Conservation (phyloP, 305 asterid genomes). For the Rubia balearica region DNA sequence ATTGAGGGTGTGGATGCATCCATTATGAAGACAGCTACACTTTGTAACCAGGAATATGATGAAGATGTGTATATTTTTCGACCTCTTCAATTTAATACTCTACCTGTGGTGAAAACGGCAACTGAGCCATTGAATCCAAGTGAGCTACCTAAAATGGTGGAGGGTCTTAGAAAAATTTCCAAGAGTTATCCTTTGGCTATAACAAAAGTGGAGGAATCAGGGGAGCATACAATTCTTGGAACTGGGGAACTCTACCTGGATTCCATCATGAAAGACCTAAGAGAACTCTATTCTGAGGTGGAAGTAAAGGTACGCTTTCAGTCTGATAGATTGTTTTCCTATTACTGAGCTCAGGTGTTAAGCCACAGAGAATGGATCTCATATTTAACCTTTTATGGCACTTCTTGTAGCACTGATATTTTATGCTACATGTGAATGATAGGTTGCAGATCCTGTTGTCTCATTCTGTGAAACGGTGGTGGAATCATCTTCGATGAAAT, state of each 20-base stretch:
- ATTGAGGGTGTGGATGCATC: slow-evolving; percentile 99
- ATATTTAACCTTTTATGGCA: background rate
- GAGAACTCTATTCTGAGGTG: slow-evolving; percentile 97
- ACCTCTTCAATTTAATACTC: slow-evolving; percentile 92
- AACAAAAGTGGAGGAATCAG: slow-evolving; percentile 96
- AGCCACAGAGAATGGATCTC: background rate
- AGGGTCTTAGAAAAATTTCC: slow-evolving; percentile 95
- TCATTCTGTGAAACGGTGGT: slow-evolving; percentile 97
- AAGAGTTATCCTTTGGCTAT: slow-evolving; percentile 97
- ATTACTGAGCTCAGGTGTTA: background rate
- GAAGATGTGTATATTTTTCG: slow-evolving; percentile 84
- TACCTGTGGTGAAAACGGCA: slow-evolving; percentile 97
- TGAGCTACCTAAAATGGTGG: slow-evolving; percentile 99
- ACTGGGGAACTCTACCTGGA: slow-evolving; percentile 94
- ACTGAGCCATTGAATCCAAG: slow-evolving; percentile 97
- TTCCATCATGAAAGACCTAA: slow-evolving; percentile 95
- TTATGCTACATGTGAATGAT: slow-evolving; percentile 14
- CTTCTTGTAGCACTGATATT: background rate
- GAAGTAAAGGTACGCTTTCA: slow-evolving; percentile 76
- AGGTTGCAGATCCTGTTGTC: slow-evolving; percentile 99
- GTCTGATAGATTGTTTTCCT: background rate
- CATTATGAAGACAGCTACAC: slow-evolving; percentile 95
- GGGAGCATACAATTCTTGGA: slow-evolving; percentile 95
- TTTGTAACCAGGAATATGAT: slow-evolving; percentile 69
- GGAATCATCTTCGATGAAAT: slow-evolving; percentile 94